phyloP scores from a whole-genome alignment of 371 early-diverging fungal species.

The Umbelopsis sp. region DNA sequence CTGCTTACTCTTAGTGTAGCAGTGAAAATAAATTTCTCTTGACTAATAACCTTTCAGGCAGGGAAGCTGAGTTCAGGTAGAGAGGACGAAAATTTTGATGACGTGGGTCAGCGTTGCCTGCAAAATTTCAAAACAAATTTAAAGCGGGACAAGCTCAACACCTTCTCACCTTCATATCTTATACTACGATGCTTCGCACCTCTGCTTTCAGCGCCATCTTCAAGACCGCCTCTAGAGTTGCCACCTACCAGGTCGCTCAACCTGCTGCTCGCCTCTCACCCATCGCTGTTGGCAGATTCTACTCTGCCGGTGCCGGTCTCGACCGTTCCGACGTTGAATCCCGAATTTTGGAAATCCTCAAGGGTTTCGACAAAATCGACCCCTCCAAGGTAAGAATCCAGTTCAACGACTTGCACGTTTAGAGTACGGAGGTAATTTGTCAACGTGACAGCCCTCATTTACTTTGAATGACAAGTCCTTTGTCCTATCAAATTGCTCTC shows the following conservation, averaged over 20 bases:
- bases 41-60: no score
- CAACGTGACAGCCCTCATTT: no score
- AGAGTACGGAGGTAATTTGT: no score
- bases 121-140: conserved; percentile 15
- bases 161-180: conserved; percentile 9
- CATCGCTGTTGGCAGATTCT: conserved; percentile 52
- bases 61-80: no score
- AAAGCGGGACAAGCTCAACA: not conserved
- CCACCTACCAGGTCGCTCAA: conserved; percentile 30
- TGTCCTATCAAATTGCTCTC: not conserved
- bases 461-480: not conserved
- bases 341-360: conserved; percentile 85
- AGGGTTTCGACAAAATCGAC: conserved; percentile 95
- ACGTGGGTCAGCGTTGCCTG: not conserved
- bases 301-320: conserved; percentile 64
- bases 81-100: not conserved
- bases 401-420: no score
- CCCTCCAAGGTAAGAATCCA: conserved; percentile 72
- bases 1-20: no score
- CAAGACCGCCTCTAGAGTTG: conserved; percentile 58
- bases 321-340: conserved; percentile 69
- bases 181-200: conserved; percentile 43
- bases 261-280: conserved; percentile 36
- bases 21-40: no score
- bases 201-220: conserved; percentile 45